phyloP scores from a whole-genome alignment of 2,329 filamentous ascomycete species.

The Clonostachys rhizophaga region DNA sequence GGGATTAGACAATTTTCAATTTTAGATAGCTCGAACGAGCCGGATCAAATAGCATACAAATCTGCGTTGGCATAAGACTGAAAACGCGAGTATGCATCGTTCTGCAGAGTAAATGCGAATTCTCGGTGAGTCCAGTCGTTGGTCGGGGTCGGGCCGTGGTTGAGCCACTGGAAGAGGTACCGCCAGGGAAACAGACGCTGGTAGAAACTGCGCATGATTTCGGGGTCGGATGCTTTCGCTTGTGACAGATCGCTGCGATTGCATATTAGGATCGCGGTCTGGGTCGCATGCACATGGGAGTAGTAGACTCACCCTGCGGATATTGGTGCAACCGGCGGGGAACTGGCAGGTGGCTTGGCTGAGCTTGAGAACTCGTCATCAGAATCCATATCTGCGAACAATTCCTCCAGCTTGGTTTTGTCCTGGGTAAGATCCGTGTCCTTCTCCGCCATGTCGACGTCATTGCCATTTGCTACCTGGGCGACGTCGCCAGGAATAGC shows the following conservation, averaged over 20 bases:
- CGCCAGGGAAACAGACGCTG: slow-evolving; percentile 93
- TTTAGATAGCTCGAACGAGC: no score
- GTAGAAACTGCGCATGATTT: slow-evolving; percentile 91
- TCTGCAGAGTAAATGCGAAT: slow-evolving; percentile 92
- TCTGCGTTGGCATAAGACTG: slow-evolving; percentile 60
- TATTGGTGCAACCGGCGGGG: not conserved
- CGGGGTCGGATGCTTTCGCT: slow-evolving; percentile 62
- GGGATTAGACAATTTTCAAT: slow-evolving; percentile 3
- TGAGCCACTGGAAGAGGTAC: slow-evolving; percentile 95
- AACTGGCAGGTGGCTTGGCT: no score
- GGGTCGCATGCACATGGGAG: no score
- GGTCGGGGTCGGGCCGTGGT: slow-evolving; percentile 81
- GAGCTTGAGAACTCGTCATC: slow-evolving; percentile 55
- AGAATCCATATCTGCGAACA: slow-evolving; percentile 54
- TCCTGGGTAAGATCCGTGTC: slow-evolving; percentile 23
- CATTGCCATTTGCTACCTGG: slow-evolving; percentile 14
- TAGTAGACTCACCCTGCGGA: not conserved
- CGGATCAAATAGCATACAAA: slow-evolving; percentile 27
- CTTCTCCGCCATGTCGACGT: slow-evolving; percentile 30
- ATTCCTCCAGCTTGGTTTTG: slow-evolving; percentile 50
- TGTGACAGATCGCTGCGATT: slow-evolving; percentile 22
- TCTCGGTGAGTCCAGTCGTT: slow-evolving; percentile 90
- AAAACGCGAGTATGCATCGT: slow-evolving; percentile 89
- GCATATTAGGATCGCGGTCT: not conserved
- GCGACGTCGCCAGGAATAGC: slow-evolving; percentile 17